Conservation (phyloP, 2,329 filamentous ascomycete species). For the Aspergillus pseudoglaucus region DNA sequence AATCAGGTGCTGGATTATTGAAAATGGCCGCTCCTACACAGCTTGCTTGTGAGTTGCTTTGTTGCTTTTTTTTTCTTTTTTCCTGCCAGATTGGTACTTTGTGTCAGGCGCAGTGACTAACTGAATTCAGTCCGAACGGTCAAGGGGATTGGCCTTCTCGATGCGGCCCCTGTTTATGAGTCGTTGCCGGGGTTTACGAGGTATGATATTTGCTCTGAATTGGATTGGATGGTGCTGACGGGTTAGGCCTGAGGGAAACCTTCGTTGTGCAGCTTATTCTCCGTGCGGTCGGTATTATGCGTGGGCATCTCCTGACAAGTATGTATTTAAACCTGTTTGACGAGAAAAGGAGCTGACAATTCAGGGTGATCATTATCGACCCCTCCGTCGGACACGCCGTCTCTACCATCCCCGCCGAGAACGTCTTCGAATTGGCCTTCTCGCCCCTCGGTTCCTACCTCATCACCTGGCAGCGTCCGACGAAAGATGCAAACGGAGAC, state of each 20-base stretch:
- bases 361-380: conserved; percentile 74
- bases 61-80: background rate
- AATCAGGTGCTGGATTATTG: conserved; percentile 7
- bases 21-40: conserved; percentile 82
- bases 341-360: background rate
- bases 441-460: conserved; percentile 87
- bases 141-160: conserved; percentile 90
- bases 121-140: conserved; percentile 69
- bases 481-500: conserved; percentile 88
- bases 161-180: conserved; percentile 84
- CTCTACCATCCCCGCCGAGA: conserved; percentile 67
- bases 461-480: conserved; percentile 92
- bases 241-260: conserved; percentile 77
- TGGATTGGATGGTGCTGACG: background rate
- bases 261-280: conserved; percentile 92
- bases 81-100: background rate
- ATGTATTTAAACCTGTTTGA: conserved; percentile 18
- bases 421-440: conserved; percentile 92
- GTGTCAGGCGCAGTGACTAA: conserved; percentile 8
- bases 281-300: conserved; percentile 94
- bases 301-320: conserved; percentile 79
- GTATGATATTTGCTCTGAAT: conserved; percentile 26
- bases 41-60: conserved; percentile 65
- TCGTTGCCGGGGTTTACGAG: conserved; percentile 69
- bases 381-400: conserved; percentile 68